A percentile compares a stretch with the other conserved stretches of the same genome.
These are phyloP conservation scores for Candida pseudoglaebosa DNA, from an alignment of 805 yeast genomes.

Conservation along the genomic window DNA sequence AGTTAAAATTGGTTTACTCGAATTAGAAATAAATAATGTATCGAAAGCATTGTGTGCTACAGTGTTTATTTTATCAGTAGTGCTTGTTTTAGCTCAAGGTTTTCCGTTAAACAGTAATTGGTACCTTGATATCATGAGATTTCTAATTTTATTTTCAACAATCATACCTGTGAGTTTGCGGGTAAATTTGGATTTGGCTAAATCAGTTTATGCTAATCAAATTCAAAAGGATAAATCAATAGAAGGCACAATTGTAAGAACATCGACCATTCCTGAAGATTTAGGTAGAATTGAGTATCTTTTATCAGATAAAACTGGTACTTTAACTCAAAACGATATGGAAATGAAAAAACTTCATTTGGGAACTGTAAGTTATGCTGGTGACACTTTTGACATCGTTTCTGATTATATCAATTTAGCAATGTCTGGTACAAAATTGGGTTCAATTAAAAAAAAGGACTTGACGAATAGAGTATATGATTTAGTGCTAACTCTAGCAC, in stretches of 20 bases:
- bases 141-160: constrained; percentile 86
- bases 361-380: constrained; percentile 89
- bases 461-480: constrained; percentile 75
- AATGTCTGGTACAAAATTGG: constrained; percentile 17
- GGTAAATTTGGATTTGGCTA: constrained; percentile 92
- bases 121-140: constrained; percentile 90
- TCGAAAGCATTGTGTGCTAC: constrained; percentile 86
- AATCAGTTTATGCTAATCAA: constrained; percentile 92
- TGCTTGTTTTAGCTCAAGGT: constrained; percentile 78
- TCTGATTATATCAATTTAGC: constrained; percentile 52
- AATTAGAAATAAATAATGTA: constrained; percentile 81
- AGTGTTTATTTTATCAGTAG: constrained; percentile 73
- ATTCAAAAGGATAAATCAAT: constrained; percentile 84
- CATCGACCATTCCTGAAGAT: constrained; percentile 97
- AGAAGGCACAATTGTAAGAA: constrained; percentile 86
- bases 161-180: constrained; percentile 94
- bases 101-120: constrained; percentile 57
- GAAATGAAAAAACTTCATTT: constrained; percentile 88
- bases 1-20: constrained; percentile 85
- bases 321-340: constrained; percentile 97
- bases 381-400: constrained; percentile 89
- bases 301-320: constrained; percentile 93
- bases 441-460: constrained; percentile 50
- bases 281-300: constrained; percentile 92
- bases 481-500: constrained; percentile 73